These are phyloP conservation scores for Phaseolus lunatus DNA, from an alignment of 306 rosid species.

Conservation along the genomic window DNA sequence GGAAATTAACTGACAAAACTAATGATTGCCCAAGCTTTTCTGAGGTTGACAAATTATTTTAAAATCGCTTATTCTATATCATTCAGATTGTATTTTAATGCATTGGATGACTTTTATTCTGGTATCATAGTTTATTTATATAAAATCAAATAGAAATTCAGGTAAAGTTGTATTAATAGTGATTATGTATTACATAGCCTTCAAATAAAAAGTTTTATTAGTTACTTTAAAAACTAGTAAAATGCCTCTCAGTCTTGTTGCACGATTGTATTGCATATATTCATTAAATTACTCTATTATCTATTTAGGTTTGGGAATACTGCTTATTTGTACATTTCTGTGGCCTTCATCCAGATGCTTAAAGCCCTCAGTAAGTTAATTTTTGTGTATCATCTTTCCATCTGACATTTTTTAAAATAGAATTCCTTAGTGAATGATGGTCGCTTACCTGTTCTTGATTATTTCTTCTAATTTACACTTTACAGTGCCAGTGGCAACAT, in stretches of 20 bases:
- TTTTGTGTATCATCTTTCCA: slow-evolving; percentile 28
- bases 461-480: slow-evolving; percentile 26
- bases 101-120: background rate
- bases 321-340: slow-evolving; percentile 94
- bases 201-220: background rate
- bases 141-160: slow-evolving; percentile 16
- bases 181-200: slow-evolving; percentile 1
- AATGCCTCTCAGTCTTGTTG: slow-evolving; percentile 23
- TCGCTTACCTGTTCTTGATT: background rate
- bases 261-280: slow-evolving; percentile 5
- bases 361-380: slow-evolving; percentile 85
- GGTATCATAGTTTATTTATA: slow-evolving; percentile 13
- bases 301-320: slow-evolving; percentile 93
- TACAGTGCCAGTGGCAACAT: slow-evolving; percentile 99
- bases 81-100: slow-evolving; percentile 32
- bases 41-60: slow-evolving; percentile 13
- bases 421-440: slow-evolving; percentile 14
- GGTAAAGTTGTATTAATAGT: slow-evolving; percentile 20
- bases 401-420: background rate
- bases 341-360: slow-evolving; percentile 99
- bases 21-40: background rate
- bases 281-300: slow-evolving; percentile 19
- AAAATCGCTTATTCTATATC: background rate
- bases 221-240: slow-evolving; percentile 22
- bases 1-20: slow-evolving; percentile 20